Evolutionary conservation across 805 yeast genomes (phyloP).

Genomic region (Jamesozyma gamospora): DNA sequence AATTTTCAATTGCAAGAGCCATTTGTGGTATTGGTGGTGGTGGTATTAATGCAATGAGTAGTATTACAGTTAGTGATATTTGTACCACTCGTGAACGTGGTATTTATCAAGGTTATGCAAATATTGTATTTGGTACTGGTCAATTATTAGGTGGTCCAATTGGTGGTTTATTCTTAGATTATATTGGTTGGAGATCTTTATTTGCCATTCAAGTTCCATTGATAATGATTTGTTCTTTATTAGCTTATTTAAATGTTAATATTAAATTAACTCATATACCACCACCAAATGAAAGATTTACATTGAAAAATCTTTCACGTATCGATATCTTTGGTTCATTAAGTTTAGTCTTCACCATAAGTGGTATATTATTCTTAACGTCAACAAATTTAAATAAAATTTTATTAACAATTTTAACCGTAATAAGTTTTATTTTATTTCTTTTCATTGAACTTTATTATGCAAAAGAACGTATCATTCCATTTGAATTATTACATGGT

Average conservation of each 20-base stretch:
- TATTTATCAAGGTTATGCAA: slow-evolving; percentile 72
- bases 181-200: slow-evolving; percentile 56
- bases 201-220: slow-evolving; percentile 44
- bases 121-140: slow-evolving; percentile 65
- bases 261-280: slow-evolving; percentile 40
- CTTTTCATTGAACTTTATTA: slow-evolving; percentile 28
- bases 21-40: slow-evolving; percentile 90
- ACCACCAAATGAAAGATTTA: slow-evolving; percentile 37
- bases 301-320: slow-evolving; percentile 40
- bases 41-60: slow-evolving; percentile 65
- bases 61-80: slow-evolving; percentile 68
- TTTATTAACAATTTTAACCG: slow-evolving; percentile 25
- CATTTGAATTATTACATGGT: slow-evolving; percentile 42
- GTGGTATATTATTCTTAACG: slow-evolving; percentile 37
- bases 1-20: slow-evolving; percentile 47
- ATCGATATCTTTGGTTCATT: slow-evolving; percentile 63
- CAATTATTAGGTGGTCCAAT: slow-evolving; percentile 60
- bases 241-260: slow-evolving; percentile 30
- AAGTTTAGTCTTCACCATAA: slow-evolving; percentile 45
- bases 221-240: slow-evolving; percentile 30
- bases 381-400: slow-evolving; percentile 39
- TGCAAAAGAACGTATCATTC: slow-evolving; percentile 48
- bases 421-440: slow-evolving; percentile 27
- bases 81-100: slow-evolving; percentile 72
- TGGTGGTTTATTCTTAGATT: slow-evolving; percentile 51